phyloP scores from a whole-genome alignment of 2,329 filamentous ascomycete species.

The Lizonia empirigonia region DNA sequence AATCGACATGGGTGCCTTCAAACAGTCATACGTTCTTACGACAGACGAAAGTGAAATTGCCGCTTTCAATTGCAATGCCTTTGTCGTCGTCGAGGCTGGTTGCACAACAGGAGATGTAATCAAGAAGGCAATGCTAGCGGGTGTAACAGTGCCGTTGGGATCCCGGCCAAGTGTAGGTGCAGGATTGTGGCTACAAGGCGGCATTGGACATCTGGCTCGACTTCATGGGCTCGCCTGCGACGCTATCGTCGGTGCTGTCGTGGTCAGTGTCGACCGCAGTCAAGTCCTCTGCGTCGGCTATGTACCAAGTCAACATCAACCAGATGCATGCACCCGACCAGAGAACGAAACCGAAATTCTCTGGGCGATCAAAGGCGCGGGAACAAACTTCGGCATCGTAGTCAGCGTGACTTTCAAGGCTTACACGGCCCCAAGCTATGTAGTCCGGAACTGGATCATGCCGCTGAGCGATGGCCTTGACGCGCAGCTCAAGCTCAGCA shows the following conservation, averaged over 20 bases:
- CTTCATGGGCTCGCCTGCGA: conserved; percentile 65
- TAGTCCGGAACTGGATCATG: conserved; percentile 34
- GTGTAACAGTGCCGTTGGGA: conserved; percentile 64
- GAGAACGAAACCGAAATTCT: conserved; percentile 59
- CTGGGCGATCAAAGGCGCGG: conserved; percentile 65
- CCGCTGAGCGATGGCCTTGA: conserved; percentile 37
- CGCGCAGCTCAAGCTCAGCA: conserved; percentile 44
- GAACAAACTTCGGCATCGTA: conserved; percentile 65
- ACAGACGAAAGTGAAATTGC: conserved; percentile 27
- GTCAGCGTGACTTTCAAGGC: conserved; percentile 60
- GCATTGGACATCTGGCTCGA: conserved; percentile 65
- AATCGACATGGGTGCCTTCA: conserved; percentile 64
- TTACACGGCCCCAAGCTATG: conserved; percentile 51
- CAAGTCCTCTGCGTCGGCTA: conserved; percentile 58
- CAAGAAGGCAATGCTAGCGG: conserved; percentile 51
- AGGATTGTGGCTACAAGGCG: conserved; percentile 68
- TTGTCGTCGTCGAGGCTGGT: conserved; percentile 61
- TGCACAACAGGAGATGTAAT: conserved; percentile 64
- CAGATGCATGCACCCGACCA: conserved; percentile 50
- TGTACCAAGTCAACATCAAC: conserved; percentile 56
- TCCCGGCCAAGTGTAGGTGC: conserved; percentile 67
- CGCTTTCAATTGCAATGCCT: conserved; percentile 28
- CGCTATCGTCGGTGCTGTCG: conserved; percentile 63
- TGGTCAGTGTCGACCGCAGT: conserved; percentile 59
- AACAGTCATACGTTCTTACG: conserved; percentile 53